These are phyloP conservation scores for Mycosphaerella sp. DNA, from an alignment of 2,329 filamentous ascomycete species.

Conservation along the genomic window DNA sequence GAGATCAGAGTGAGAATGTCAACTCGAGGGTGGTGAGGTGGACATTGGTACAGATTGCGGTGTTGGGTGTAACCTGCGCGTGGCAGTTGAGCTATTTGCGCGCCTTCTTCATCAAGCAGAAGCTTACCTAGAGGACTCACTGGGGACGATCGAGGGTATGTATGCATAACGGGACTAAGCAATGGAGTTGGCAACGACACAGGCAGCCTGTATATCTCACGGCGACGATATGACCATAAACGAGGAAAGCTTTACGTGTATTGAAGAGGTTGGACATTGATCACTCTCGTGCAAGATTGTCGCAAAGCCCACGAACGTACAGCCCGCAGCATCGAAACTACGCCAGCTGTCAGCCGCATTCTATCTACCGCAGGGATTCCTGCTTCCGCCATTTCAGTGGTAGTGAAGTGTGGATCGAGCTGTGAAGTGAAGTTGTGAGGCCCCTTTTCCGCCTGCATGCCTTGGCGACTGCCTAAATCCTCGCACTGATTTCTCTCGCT, in stretches of 20 bases:
- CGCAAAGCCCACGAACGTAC: too few relatives aligned
- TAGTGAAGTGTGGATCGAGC: neutral
- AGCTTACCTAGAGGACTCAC: constrained; percentile 64
- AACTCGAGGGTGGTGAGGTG: constrained; percentile 89
- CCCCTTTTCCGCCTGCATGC: neutral
- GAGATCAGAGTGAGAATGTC: constrained; percentile 91
- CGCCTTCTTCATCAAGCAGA: constrained; percentile 99
- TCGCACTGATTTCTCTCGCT: neutral
- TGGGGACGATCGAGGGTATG: neutral
- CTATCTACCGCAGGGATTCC: neutral
- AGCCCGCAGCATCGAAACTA: too few relatives aligned
- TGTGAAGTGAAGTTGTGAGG: neutral
- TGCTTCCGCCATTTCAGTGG: neutral
- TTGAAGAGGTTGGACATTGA: neutral
- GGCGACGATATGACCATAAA: constrained; percentile 6
- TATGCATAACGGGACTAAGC: constrained; percentile 12
- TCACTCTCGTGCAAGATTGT: too few relatives aligned
- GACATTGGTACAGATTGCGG: constrained; percentile 81
- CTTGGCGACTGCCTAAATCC: neutral
- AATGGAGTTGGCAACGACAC: constrained; percentile 7
- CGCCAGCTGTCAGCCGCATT: too few relatives aligned
- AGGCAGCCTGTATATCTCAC: constrained; percentile 2
- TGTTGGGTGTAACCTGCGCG: constrained; percentile 81
- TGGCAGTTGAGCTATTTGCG: constrained; percentile 96
- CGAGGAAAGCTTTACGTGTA: constrained; percentile 4